Conservation (phyloP, 176 grass and related monocot species). For the Pontederia crassipes region DNA sequence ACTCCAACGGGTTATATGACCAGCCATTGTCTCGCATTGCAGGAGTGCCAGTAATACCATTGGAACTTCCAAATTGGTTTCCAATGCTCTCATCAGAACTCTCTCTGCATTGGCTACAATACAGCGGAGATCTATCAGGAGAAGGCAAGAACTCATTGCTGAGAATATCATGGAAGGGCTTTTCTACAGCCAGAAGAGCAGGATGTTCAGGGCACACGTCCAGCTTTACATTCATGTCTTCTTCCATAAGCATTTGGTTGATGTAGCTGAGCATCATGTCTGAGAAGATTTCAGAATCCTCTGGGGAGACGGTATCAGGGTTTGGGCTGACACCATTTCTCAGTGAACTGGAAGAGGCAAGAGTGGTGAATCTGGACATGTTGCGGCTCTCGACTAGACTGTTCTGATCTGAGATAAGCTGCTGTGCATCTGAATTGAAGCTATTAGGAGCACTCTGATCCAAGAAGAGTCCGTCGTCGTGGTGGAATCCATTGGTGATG, state of each 20-base stretch:
- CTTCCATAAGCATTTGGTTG: conserved; percentile 9
- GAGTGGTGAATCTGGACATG: not conserved
- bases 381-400: not conserved
- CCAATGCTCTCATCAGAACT: not conserved
- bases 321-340: not conserved
- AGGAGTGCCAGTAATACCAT: not conserved
- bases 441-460: not conserved
- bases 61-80: not conserved
- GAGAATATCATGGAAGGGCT: conserved; percentile 11
- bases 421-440: too few relatives aligned
- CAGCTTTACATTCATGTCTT: conserved; percentile 9
- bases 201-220: conserved; percentile 2
- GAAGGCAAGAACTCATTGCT: not conserved
- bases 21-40: not conserved
- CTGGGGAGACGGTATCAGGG: not conserved
- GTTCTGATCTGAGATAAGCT: not conserved
- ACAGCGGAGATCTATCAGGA: not conserved
- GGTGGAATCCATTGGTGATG: not conserved
- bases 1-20: conserved; percentile 5
- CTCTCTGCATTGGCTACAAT: too few relatives aligned
- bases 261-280: conserved; percentile 5
- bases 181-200: conserved; percentile 5
- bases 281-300: conserved; percentile 4
- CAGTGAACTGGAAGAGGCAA: not conserved
- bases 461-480: not conserved